Conservation (phyloP, 371 early-diverging fungal genomes). For the Blyttiomyces sp. region DNA sequence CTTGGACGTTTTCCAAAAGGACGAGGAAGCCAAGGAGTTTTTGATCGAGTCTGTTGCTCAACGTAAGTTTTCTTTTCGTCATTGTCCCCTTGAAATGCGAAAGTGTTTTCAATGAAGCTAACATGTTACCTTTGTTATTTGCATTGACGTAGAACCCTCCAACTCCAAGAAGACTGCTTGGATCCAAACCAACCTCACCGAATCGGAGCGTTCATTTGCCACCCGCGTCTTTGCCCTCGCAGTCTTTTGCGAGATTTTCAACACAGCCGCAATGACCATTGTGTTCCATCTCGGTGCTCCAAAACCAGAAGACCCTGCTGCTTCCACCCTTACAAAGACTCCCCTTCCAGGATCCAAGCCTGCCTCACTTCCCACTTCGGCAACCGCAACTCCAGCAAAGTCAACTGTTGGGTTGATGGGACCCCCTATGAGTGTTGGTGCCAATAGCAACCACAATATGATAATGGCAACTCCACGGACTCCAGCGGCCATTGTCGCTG, state of each 20-base stretch:
- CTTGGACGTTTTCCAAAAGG: conserved; percentile 23
- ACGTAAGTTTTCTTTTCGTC: conserved; percentile 14
- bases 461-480: too few relatives aligned
- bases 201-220: conserved; percentile 23
- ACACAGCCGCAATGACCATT: conserved; percentile 8
- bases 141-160: conserved; percentile 19
- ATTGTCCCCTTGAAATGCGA: neutral
- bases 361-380: too few relatives aligned
- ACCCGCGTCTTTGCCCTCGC: conserved; percentile 29
- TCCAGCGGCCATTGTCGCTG: too few relatives aligned
- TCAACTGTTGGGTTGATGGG: too few relatives aligned
- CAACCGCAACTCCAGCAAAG: too few relatives aligned
- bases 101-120: neutral
- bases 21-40: conserved; percentile 16
- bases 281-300: conserved; percentile 22
- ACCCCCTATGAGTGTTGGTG: too few relatives aligned
- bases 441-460: too few relatives aligned
- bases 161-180: conserved; percentile 25
- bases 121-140: neutral
- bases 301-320: neutral
- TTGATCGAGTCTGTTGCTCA: conserved; percentile 10
- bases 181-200: conserved; percentile 32
- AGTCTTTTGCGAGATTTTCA: conserved; percentile 18
- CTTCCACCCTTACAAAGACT: neutral
- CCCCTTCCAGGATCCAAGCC: neutral